Evolutionary conservation across 495 filamentous ascomycete species (phyloP).

Genomic region (Cetradonia linearis): DNA sequence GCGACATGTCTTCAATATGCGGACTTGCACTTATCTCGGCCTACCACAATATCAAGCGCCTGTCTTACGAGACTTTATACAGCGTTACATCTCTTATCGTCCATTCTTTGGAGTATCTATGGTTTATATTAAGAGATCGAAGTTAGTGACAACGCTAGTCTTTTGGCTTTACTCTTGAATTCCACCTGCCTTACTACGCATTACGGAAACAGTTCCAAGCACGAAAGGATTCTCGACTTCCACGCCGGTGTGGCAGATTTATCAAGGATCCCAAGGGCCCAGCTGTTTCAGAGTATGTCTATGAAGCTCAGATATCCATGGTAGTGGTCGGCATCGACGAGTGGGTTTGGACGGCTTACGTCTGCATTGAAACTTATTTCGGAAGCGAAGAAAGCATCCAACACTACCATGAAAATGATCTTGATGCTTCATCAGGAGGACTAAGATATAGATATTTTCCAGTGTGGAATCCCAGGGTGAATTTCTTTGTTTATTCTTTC

Average conservation of each 20-base stretch:
- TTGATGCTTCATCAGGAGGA: slow-evolving; percentile 11
- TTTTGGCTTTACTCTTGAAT: background rate
- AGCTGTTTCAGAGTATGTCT: background rate
- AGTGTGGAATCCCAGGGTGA: background rate
- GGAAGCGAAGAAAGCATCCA: slow-evolving; percentile 19
- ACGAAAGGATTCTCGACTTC: background rate
- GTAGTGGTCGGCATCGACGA: background rate
- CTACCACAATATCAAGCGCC: background rate
- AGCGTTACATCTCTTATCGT: background rate
- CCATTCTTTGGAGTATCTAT: background rate
- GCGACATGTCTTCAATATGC: background rate
- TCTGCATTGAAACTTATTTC: slow-evolving; percentile 27
- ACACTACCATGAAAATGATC: background rate
- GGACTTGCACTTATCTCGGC: slow-evolving; percentile 1
- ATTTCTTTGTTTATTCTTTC: background rate
- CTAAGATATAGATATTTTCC: background rate
- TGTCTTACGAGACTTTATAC: background rate
- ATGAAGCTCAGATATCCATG: slow-evolving; percentile 1
- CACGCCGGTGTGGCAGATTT: background rate
- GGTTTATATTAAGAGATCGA: background rate
- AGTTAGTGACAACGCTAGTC: background rate
- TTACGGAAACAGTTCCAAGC: background rate
- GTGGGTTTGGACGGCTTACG: slow-evolving; percentile 23
- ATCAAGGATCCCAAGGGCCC: background rate
- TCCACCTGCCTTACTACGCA: background rate